Evolutionary conservation across 2,329 filamentous ascomycete species (phyloP).

Genomic region (Lecanicillium sp.): DNA sequence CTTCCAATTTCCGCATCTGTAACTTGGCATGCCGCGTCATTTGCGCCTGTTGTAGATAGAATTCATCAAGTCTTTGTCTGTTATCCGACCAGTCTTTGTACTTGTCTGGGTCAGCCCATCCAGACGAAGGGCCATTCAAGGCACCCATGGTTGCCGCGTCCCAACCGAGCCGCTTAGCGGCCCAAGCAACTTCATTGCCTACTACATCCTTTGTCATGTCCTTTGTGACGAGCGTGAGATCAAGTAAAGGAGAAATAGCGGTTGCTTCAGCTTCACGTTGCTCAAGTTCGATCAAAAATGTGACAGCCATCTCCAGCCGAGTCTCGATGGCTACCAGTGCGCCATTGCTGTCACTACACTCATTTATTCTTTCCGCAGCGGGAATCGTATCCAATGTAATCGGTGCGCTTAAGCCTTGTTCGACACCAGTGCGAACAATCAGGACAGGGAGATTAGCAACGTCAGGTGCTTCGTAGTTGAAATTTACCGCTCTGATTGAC

Average conservation of each 20-base stretch:
- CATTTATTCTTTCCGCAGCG: neutral
- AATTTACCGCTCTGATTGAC: neutral
- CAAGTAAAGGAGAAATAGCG: neutral
- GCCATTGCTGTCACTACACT: neutral
- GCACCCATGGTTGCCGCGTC: neutral
- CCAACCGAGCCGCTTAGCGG: neutral
- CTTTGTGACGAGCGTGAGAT: neutral
- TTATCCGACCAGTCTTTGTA: neutral
- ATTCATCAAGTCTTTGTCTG: too few species aligned
- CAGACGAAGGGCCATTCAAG: neutral
- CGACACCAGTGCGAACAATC: neutral
- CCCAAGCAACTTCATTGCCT: neutral
- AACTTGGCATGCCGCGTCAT: too few species aligned
- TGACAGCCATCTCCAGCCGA: neutral
- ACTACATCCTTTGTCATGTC: neutral
- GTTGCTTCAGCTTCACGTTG: neutral
- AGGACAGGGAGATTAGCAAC: neutral
- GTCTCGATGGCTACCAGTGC: neutral
- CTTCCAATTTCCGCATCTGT: too few species aligned
- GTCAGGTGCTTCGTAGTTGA: neutral
- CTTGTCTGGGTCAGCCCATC: neutral
- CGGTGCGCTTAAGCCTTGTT: neutral
- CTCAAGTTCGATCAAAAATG: constrained; percentile 1
- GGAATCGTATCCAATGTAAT: neutral
- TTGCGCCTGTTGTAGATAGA: too few species aligned